Evolutionary conservation across 2,329 filamentous ascomycete species (phyloP), one percentile per base, ranked within the genome.

Genomic region (Knoxdaviesia proteae): DNA sequence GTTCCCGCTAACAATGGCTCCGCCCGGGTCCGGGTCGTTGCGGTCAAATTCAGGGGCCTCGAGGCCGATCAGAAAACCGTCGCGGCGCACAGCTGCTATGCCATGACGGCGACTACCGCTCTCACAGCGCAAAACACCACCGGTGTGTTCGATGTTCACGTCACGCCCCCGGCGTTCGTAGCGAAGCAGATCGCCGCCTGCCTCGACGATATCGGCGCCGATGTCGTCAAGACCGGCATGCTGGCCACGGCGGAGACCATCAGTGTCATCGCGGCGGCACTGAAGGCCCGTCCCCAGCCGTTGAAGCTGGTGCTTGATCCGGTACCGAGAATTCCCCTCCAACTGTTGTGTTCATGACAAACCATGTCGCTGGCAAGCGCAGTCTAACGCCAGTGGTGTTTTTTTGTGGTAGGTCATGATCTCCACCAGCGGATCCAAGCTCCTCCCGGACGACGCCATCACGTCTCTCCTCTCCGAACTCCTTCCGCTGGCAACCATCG

Each of bases 11-110:
- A 35, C 10, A 38, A 32, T 34, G 30, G 10, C 6, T 31, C 29
- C 11, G n/a, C 32, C 7, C 33, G 9, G 20, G 9, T 20, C 20
- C 20, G 20, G 20, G 20, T 20, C 20, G 20, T 20, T 20, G 20
- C 20, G 20, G 20, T 20, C 20, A 2, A 20, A 20, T 30, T 34
- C 53, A 94, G 87, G 44, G 90, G 88, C 42, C 74, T 98, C 34
- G 88, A 98, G 59, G 90, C 88, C 36, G 88, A 96, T 57, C 87
- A 96, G 56, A 93, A 94, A 58, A 86, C 93, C 47, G 80, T 94
- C 47, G 81, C 86, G 38, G 84, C 83, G 11, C 86, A 96, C 70
- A 78, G 80, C 46, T 90, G 83, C 62, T 96, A 96, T 67, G 86
- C 84, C 46, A 92, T 94, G 77, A 94, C 88, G 41, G 84, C 87